phyloP scores from a whole-genome alignment of 1,284 basidiomycete species.

The Spongiforma sp. region DNA sequence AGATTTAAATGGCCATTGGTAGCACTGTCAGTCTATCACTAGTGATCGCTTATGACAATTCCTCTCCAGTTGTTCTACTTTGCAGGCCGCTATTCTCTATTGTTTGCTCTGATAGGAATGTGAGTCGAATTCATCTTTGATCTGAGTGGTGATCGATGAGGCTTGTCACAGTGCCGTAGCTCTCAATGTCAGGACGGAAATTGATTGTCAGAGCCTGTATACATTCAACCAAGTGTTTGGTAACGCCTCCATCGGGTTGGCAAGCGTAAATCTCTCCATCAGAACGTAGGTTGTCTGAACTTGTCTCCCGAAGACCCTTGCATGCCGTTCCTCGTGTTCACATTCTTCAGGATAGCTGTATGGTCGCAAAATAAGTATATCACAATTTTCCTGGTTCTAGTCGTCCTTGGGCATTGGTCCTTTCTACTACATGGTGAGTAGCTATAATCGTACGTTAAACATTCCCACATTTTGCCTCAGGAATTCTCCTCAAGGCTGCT shows the following conservation, averaged over 20 bases:
- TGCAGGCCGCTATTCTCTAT: conserved; percentile 35
- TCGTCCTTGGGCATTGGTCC: conserved; percentile 42
- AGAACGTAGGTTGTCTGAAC: conserved; percentile 31
- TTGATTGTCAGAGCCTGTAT: conserved; percentile 37
- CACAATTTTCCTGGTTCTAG: conserved; percentile 29
- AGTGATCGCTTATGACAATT: background rate
- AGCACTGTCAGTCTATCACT: conserved; percentile 15
- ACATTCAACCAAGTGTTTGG: conserved; percentile 41
- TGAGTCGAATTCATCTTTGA: conserved; percentile 9
- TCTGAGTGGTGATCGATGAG: conserved; percentile 17
- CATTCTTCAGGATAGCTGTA: conserved; percentile 37
- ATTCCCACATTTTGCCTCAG: conserved; percentile 27
- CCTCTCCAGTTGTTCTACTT: conserved; percentile 33
- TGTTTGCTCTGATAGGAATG: conserved; percentile 41
- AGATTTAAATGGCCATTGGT: conserved; percentile 41
- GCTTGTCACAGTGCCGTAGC: conserved; percentile 24
- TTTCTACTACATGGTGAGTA: conserved; percentile 37
- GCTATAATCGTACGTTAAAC: too few relatives aligned
- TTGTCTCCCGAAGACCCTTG: too few relatives aligned
- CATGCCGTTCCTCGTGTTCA: conserved; percentile 1
- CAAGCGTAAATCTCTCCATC: conserved; percentile 41
- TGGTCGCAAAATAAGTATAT: conserved; percentile 42
- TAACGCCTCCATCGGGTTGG: conserved; percentile 37
- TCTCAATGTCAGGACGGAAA: conserved; percentile 31
- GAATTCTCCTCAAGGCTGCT: conserved; percentile 43